These are phyloP conservation scores for Calocera cornea DNA, from an alignment of 768 basidiomycete species.

Conservation along the genomic window DNA sequence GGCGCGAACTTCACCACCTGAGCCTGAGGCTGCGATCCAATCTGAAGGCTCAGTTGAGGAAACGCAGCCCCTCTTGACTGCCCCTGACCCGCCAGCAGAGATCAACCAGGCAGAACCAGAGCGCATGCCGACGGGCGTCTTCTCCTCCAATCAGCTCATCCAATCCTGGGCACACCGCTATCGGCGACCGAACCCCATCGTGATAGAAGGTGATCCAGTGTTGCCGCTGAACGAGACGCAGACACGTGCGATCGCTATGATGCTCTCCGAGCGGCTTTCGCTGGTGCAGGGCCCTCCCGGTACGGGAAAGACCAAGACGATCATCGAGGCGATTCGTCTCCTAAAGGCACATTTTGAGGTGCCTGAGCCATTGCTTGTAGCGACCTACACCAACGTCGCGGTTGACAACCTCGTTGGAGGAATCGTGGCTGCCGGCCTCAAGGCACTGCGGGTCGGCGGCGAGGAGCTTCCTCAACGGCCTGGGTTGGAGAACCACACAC, in stretches of 20 bases:
- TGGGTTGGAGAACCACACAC: constrained; percentile 41
- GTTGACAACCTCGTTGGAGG: constrained; percentile 84
- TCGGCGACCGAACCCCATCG: constrained; percentile 41
- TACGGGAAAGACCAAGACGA: constrained; percentile 86
- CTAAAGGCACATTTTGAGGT: constrained; percentile 80
- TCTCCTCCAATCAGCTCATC: constrained; percentile 60
- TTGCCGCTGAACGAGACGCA: constrained; percentile 66
- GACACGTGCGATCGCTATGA: constrained; percentile 65
- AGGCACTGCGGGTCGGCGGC: constrained; percentile 64
- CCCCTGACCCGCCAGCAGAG: not conserved
- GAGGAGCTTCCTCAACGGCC: constrained; percentile 40
- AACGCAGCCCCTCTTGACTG: not conserved
- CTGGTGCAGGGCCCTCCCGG: constrained; percentile 86
- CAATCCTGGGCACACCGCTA: constrained; percentile 72
- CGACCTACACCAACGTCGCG: constrained; percentile 86
- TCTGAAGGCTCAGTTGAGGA: too few relatives aligned
- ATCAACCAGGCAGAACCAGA: not conserved
- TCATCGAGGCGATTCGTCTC: constrained; percentile 68
- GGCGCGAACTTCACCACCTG: too few relatives aligned
- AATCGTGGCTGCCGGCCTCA: constrained; percentile 43
- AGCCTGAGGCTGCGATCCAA: too few relatives aligned
- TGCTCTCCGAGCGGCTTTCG: constrained; percentile 67
- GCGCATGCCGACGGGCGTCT: constrained; percentile 39
- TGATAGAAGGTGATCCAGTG: constrained; percentile 64
- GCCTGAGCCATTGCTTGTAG: constrained; percentile 73